Evolutionary conservation across 2,329 filamentous ascomycete genomes (phyloP).

Genomic region (Fusarium temperatum): DNA sequence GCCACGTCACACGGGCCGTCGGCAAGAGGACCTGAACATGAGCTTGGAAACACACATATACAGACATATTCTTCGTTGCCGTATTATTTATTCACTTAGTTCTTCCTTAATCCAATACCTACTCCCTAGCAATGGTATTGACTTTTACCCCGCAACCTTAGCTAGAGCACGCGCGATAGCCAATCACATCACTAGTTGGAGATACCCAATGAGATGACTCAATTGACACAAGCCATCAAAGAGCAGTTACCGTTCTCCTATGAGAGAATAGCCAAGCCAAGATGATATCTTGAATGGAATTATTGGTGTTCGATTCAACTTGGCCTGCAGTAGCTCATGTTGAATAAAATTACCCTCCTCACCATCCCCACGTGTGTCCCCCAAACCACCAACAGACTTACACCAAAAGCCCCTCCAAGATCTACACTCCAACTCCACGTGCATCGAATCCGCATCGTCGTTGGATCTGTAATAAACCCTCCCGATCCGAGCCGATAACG

Average conservation of each 20-base stretch:
- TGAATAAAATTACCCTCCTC: not conserved
- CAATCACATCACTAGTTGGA: not conserved
- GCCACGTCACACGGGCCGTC: not conserved
- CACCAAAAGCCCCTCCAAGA: slow-evolving; percentile 4
- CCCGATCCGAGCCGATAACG: slow-evolving; percentile 3
- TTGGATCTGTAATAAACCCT: slow-evolving; percentile 27
- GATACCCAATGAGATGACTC: not conserved
- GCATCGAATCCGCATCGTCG: slow-evolving; percentile 9
- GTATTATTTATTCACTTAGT: not conserved
- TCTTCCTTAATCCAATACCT: not conserved
- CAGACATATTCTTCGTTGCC: not conserved
- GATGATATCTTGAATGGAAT: not conserved
- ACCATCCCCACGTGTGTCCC: slow-evolving; percentile 25
- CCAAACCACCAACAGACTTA: not conserved
- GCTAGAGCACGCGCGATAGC: not conserved
- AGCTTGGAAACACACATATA: too few relatives aligned
- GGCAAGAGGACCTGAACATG: not conserved
- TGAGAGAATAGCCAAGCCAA: not conserved
- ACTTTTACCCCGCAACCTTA: not conserved
- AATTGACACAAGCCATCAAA: not conserved
- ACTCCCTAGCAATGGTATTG: not conserved
- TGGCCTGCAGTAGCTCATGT: not conserved
- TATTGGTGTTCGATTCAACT: not conserved
- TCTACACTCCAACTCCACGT: slow-evolving; percentile 29
- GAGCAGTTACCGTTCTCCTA: rapidly evolving